Evolutionary conservation across 2,329 filamentous ascomycete species (phyloP), one percentile per base, ranked within the genome.

Genomic region (Nigrospora oryzae): DNA sequence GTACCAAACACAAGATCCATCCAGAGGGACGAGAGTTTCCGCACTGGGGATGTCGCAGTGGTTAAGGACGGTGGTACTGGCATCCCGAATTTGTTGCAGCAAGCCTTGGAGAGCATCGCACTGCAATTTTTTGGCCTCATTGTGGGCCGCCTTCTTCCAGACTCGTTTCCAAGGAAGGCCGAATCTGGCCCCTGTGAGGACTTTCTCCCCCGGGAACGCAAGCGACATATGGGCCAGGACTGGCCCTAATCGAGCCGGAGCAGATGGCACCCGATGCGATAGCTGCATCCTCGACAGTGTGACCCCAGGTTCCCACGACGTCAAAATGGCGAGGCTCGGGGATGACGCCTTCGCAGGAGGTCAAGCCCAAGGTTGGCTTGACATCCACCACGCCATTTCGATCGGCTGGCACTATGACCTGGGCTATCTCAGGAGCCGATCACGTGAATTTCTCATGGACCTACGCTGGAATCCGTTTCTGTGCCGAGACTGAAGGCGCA

Each of bases 321-420:
- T 89, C 86, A 53, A 85, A 81, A 53, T 85, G 77, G 45, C 75
- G 66, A 11, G 73, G 77, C 55, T 84, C 82, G 0, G 85, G 86
- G 32, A 89, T 73, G 28, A 83, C 73, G 15, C 46, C 28, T 43
- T 47, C 32, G 40, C 83, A 68, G 10, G 83, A 86, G 0, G 83
- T 87, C 42, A 87, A 61, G 0, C 85, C 85, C 6, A 89, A 81
- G 1, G 84, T 89, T 2, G 85, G 84, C 63, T 89, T 89, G 59
- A 89, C 75, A 3, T 85, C 85, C 2, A 89, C 83, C 2, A 89
- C 58, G 2, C 71, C 74, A 56, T 85, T 86, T 5, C 82, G 68
- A 58, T 83, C 76, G 1, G 85, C 83, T 1, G 86, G 86, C 57
- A 79, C 82, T 56, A 88, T 86, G 14, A 89, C 73, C 17, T 13